phyloP scores from a whole-genome alignment of 2,329 filamentous ascomycete genomes.

The Cercospora zeina region DNA sequence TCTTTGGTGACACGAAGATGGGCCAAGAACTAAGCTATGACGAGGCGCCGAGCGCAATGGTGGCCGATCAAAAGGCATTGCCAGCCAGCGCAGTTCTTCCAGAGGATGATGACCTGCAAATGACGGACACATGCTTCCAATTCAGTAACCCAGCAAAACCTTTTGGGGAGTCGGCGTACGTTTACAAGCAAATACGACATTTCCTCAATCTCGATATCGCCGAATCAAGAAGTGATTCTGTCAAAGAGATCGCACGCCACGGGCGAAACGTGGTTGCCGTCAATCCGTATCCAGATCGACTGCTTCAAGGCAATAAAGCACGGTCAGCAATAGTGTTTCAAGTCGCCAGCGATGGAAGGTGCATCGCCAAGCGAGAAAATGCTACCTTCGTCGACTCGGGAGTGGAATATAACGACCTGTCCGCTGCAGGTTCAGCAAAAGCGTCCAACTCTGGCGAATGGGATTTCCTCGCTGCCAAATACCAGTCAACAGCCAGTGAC shows the following conservation, averaged over 20 bases:
- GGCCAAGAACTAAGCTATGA: slow-evolving; percentile 31
- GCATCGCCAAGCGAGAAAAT: slow-evolving; percentile 36
- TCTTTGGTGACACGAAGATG: slow-evolving; percentile 38
- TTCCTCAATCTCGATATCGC: slow-evolving; percentile 29
- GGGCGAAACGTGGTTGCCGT: slow-evolving; percentile 35
- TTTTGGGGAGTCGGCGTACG: slow-evolving; percentile 33
- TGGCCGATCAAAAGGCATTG: slow-evolving; percentile 16
- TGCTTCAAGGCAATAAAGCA: slow-evolving; percentile 24
- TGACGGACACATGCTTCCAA: slow-evolving; percentile 29
- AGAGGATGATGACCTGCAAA: slow-evolving; percentile 23
- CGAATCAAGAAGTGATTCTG: slow-evolving; percentile 8
- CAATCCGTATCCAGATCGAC: slow-evolving; percentile 36
- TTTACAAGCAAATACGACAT: slow-evolving; percentile 35
- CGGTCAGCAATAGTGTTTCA: slow-evolving; percentile 40
- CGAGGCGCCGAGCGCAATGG: slow-evolving; percentile 16
- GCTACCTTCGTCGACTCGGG: slow-evolving; percentile 27
- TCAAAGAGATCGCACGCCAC: slow-evolving; percentile 25
- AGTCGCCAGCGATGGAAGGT: slow-evolving; percentile 17
- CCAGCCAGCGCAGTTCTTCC: neutral
- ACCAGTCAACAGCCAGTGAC: slow-evolving; percentile 41
- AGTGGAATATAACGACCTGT: slow-evolving; percentile 20
- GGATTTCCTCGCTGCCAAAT: slow-evolving; percentile 34
- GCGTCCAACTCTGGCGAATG: slow-evolving; percentile 27
- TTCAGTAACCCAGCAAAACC: slow-evolving; percentile 26
- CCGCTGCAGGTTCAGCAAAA: slow-evolving; percentile 22